Conservation (phyloP, 2,329 filamentous ascomycete genomes). For the Sporothrix humicola region DNA sequence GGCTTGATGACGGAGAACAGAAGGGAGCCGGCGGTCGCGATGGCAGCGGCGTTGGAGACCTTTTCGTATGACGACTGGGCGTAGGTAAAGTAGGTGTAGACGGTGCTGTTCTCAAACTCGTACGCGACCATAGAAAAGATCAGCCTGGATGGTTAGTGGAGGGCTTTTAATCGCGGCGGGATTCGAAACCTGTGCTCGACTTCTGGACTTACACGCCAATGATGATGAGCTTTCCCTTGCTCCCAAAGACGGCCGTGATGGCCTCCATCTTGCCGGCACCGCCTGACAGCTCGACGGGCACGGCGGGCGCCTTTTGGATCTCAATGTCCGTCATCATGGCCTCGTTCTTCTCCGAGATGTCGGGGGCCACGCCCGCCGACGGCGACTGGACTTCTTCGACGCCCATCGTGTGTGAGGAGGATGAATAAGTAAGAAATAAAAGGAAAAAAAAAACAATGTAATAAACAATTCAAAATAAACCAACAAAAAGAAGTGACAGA, state of each 20-base stretch:
- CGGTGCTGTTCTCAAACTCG: conserved; percentile 43
- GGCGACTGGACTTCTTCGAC: not conserved
- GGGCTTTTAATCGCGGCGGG: too few relatives aligned
- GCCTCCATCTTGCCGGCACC: conserved; percentile 27
- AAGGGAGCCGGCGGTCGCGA: conserved; percentile 46
- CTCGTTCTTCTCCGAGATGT: not conserved
- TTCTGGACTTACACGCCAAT: not conserved
- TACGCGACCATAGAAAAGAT: conserved; percentile 31
- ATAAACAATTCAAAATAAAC: not conserved
- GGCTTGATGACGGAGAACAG: conserved; percentile 62
- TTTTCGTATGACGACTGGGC: conserved; percentile 44
- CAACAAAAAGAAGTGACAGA: not conserved
- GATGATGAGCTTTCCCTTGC: conserved; percentile 8
- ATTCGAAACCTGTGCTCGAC: too few relatives aligned
- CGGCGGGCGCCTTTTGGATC: conserved; percentile 5
- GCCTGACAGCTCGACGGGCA: not conserved
- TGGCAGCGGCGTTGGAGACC: conserved; percentile 42
- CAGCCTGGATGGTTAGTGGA: not conserved
- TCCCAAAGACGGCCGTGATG: conserved; percentile 8
- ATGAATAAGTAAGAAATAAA: not conserved
- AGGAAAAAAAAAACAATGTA: not conserved
- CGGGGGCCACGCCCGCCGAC: not conserved
- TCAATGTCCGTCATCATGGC: conserved; percentile 24
- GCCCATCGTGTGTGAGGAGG: not conserved
- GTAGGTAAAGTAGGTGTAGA: conserved; percentile 45